phyloP scores from a whole-genome alignment of 2,329 filamentous ascomycete species.

The Colletotrichum eleusines region DNA sequence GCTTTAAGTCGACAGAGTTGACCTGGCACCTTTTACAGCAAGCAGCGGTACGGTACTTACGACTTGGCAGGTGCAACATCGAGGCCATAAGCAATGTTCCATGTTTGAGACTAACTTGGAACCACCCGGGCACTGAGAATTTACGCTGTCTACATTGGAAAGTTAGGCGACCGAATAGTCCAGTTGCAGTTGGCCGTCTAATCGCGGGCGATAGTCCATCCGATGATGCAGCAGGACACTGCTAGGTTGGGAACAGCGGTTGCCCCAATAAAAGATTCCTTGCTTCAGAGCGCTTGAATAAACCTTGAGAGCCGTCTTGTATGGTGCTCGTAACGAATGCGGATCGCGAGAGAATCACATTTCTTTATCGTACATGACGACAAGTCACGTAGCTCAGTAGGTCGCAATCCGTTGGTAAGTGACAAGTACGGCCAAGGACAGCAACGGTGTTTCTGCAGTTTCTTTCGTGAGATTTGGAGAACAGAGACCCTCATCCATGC shows the following conservation, averaged over 20 bases:
- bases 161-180: constrained; percentile 4
- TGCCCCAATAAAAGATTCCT: background rate
- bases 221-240: background rate
- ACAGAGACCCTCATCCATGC: constrained; percentile 28
- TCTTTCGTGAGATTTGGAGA: constrained; percentile 27
- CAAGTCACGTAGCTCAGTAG: too few species aligned
- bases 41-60: background rate
- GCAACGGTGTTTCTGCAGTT: background rate
- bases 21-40: constrained; percentile 6
- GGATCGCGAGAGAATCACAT: background rate
- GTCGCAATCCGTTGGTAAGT: background rate
- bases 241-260: too few species aligned
- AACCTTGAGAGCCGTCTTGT: background rate
- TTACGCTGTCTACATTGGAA: constrained; percentile 4
- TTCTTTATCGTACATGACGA: background rate
- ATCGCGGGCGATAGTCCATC: background rate
- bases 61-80: background rate
- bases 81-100: background rate
- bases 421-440: background rate
- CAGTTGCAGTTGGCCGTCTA: background rate
- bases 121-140: background rate
- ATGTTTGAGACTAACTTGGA: constrained; percentile 12
- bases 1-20: constrained; percentile 1
- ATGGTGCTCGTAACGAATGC: background rate
- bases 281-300: background rate